A percentile compares a stretch with the other conserved stretches of the same genome.
Conservation (phyloP, 2,329 filamentous ascomycete species). For the Cytospora piceae region DNA sequence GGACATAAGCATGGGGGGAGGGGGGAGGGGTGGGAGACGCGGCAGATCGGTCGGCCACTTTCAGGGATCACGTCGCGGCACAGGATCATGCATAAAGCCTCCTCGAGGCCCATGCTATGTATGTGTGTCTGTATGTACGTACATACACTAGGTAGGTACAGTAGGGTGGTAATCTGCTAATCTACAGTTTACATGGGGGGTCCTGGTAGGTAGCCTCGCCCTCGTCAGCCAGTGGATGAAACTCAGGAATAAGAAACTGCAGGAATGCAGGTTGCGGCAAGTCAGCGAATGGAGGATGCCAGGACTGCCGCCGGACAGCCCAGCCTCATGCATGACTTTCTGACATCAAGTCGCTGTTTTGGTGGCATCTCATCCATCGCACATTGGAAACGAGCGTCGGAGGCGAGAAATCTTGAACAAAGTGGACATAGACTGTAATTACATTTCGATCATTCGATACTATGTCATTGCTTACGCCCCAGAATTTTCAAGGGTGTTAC, state of each 20-base stretch:
- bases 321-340: background rate
- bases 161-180: background rate
- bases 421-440: background rate
- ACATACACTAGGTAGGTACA: background rate
- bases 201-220: background rate
- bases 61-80: background rate
- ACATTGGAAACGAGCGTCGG: background rate
- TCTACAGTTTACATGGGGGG: background rate
- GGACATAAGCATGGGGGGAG: background rate
- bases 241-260: background rate
- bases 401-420: background rate
- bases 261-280: background rate
- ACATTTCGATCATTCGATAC: background rate
- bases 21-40: background rate
- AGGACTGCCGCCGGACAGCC: background rate
- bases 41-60: background rate
- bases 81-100: background rate
- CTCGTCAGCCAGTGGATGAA: background rate
- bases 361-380: background rate
- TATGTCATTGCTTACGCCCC: slow-evolving; percentile 1
- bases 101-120: background rate
- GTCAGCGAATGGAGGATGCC: background rate
- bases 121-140: background rate
- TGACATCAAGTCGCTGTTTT: background rate
- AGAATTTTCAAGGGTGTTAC: background rate